Evolutionary conservation across 2,329 filamentous ascomycete species (phyloP).

Genomic region (Cylindrodendrum hubeiense): DNA sequence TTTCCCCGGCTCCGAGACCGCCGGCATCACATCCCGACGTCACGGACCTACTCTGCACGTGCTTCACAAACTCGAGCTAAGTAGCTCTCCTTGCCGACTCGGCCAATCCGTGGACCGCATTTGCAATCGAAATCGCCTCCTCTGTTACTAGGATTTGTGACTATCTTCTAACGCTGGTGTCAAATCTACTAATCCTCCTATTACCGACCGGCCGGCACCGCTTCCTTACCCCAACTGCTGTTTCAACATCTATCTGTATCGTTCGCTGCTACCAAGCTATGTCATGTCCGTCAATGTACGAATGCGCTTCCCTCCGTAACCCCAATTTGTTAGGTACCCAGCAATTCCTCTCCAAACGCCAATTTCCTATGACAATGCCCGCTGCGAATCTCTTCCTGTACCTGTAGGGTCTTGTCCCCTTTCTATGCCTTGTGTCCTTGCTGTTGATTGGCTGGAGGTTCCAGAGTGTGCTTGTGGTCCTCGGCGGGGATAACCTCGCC

Average conservation of each 20-base stretch:
- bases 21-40: slow-evolving; percentile 28
- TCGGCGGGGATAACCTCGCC: slow-evolving; percentile 79
- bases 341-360: slow-evolving; percentile 40
- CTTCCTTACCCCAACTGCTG: slow-evolving; percentile 36
- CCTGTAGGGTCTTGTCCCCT: slow-evolving; percentile 5
- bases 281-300: slow-evolving; percentile 26
- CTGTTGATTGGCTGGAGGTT: slow-evolving; percentile 70
- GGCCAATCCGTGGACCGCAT: slow-evolving; percentile 17
- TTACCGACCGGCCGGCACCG: slow-evolving; percentile 20
- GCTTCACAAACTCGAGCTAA: slow-evolving; percentile 11
- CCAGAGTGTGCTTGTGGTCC: slow-evolving; percentile 87
- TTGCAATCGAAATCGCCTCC: slow-evolving; percentile 8
- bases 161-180: neutral
- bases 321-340: slow-evolving; percentile 20
- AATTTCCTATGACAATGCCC: slow-evolving; percentile 26
- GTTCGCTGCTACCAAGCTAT: slow-evolving; percentile 29
- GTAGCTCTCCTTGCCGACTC: neutral
- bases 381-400: neutral
- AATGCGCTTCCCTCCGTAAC: slow-evolving; percentile 32
- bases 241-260: slow-evolving; percentile 41
- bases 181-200: slow-evolving; percentile 19
- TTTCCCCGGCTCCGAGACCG: slow-evolving; percentile 50
- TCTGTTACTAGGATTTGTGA: neutral
- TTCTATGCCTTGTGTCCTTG: slow-evolving; percentile 40
- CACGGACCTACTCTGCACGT: slow-evolving; percentile 23